Evolutionary conservation across 352 stramenopile genomes (phyloP).

Genomic region (Pseudoperonospora humuli): DNA sequence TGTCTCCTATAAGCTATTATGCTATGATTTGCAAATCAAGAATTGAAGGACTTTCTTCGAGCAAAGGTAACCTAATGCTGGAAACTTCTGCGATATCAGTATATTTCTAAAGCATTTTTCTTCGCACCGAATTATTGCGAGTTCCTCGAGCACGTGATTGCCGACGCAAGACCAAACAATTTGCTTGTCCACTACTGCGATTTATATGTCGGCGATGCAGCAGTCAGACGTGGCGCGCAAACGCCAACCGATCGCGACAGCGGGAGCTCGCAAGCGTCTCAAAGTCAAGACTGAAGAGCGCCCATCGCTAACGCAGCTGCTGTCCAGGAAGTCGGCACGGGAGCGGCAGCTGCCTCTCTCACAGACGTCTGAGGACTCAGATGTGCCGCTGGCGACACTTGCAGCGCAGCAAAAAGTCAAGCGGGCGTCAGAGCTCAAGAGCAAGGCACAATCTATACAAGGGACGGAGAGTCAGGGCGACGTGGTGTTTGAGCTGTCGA

Average conservation of each 20-base stretch:
- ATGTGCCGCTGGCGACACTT: conserved; percentile 10
- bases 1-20: too few relatives aligned
- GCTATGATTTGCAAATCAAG: too few relatives aligned
- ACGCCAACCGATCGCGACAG: conserved; percentile 4
- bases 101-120: too few relatives aligned
- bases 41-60: too few relatives aligned
- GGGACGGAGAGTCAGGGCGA: conserved; percentile 12
- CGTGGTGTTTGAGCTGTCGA: conserved; percentile 43
- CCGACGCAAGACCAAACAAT: too few relatives aligned
- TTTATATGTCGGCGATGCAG: conserved; percentile 16
- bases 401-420: conserved; percentile 15
- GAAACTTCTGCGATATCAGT: too few relatives aligned
- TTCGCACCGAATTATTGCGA: too few relatives aligned
- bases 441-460: conserved; percentile 1
- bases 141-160: too few relatives aligned
- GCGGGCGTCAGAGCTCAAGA: neutral
- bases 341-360: conserved; percentile 15
- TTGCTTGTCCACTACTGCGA: too few relatives aligned
- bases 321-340: conserved; percentile 13
- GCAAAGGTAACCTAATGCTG: too few relatives aligned
- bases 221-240: conserved; percentile 12
- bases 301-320: conserved; percentile 16
- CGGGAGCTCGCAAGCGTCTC: conserved; percentile 10
- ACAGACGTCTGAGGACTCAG: conserved; percentile 12
- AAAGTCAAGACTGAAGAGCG: conserved; percentile 1